phyloP scores from a whole-genome alignment of 2,329 filamentous ascomycete genomes.

The Alternaria viburni region DNA sequence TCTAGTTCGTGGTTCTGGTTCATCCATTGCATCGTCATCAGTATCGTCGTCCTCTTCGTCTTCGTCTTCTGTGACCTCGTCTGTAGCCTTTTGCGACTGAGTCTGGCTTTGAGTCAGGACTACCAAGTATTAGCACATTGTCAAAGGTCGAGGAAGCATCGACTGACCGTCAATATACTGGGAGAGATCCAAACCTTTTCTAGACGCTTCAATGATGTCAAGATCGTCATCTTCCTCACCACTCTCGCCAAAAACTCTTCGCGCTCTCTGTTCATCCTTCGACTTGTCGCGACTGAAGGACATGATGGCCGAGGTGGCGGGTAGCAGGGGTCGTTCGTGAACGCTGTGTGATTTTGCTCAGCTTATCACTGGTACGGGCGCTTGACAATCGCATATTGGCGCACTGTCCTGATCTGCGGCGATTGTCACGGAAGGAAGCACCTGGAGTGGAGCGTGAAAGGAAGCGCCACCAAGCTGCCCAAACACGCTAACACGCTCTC shows the following conservation, averaged over 20 bases:
- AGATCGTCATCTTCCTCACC: constrained; percentile 47
- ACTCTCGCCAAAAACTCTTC: too few relatives aligned
- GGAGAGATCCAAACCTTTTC: constrained; percentile 41
- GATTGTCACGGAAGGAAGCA: neutral
- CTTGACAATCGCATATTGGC: neutral
- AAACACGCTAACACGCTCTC: constrained; percentile 33
- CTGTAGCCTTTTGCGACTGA: constrained; percentile 26
- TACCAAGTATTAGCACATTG: constrained; percentile 16
- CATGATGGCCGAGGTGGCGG: constrained; percentile 13
- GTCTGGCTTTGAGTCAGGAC: constrained; percentile 36
- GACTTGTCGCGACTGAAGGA: constrained; percentile 18
- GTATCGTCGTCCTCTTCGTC: constrained; percentile 11
- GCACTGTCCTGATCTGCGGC: neutral
- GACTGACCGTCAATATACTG: constrained; percentile 43
- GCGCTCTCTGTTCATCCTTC: constrained; percentile 1
- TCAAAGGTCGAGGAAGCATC: neutral
- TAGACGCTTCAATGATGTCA: constrained; percentile 47
- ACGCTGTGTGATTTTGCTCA: neutral
- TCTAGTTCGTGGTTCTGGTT: neutral
- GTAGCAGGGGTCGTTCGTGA: neutral
- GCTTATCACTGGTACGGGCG: neutral
- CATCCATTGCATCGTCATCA: constrained; percentile 1
- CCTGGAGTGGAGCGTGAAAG: neutral
- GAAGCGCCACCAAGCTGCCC: neutral
- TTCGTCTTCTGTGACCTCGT: neutral